Evolutionary conservation across 2,329 filamentous ascomycete species (phyloP).

Genomic region (Cercospora sp.): DNA sequence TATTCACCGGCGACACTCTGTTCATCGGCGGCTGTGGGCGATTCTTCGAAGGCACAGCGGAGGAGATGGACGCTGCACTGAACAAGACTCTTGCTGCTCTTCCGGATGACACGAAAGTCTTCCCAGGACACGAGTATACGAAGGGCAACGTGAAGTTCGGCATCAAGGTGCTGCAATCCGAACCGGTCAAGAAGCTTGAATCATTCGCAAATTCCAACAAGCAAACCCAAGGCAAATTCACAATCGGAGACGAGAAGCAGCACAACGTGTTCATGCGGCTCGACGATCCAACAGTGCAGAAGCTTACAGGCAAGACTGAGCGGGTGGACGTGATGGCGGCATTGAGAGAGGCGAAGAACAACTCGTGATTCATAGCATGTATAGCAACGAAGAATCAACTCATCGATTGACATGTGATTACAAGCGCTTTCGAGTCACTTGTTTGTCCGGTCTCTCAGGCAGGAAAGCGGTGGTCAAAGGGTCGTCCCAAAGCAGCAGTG

Average conservation of each 20-base stretch:
- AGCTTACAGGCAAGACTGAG: slow-evolving; percentile 76
- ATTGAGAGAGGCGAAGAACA: slow-evolving; percentile 87
- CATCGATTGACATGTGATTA: background rate
- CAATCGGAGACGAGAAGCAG: slow-evolving; percentile 94
- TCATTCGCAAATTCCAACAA: slow-evolving; percentile 75
- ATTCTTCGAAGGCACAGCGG: slow-evolving; percentile 89
- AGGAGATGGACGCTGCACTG: slow-evolving; percentile 89
- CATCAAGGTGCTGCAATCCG: slow-evolving; percentile 70
- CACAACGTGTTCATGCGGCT: slow-evolving; percentile 98
- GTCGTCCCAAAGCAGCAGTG: slow-evolving; percentile 1
- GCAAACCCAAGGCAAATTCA: slow-evolving; percentile 93
- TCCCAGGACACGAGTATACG: slow-evolving; percentile 97
- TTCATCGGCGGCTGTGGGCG: slow-evolving; percentile 94
- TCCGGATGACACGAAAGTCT: slow-evolving; percentile 89
- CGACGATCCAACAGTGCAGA: slow-evolving; percentile 78
- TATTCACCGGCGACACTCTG: slow-evolving; percentile 95
- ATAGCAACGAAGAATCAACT: background rate
- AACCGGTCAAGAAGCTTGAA: slow-evolving; percentile 74
- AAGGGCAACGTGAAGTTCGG: slow-evolving; percentile 92
- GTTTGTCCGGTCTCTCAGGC: background rate
- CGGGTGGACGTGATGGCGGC: slow-evolving; percentile 82
- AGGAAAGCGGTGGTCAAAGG: slow-evolving; percentile 6
- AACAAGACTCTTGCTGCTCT: slow-evolving; percentile 80
- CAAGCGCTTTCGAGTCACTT: background rate
- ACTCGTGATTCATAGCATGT: slow-evolving; percentile 29